Base-by-base conservation (phyloP, 306 rosid genomes). In the Citrullus amarus region DNA sequence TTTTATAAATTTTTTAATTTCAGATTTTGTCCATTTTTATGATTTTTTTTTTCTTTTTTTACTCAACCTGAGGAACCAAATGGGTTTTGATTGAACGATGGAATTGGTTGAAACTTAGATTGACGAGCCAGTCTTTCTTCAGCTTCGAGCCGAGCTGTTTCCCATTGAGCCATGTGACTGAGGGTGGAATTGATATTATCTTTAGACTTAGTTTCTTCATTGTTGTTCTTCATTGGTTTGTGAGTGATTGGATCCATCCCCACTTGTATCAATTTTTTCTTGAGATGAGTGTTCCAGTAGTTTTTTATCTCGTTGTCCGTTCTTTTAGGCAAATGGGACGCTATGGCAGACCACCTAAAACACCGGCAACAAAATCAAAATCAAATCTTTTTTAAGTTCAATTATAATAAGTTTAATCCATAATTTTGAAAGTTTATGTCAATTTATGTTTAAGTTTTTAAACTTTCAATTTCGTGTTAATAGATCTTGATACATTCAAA, bases 151-250 rank as follows among this genome's bases (percentile, higher is more conserved):
- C 98, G 86, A 30, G 98, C 98, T 73, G 97, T 95, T 51, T 95
- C 98, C 98, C 98, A 95, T 67, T 95, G 98, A 72, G 98, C 97
- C 93, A 92, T 95, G 88, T 95, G 98, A 87, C 92, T 89, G 22
- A 95, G 62, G 62, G 62, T 20, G 6, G 62, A 94, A 20, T 90
- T 76, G 96, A 83, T 56, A 20, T 20, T 57, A 5, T 2, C 9
- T 3, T 54, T 95, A 90, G 9, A 90, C 92, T 95, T 95, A 16
- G 84, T 92, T 66, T 89, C 32, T 57, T 57, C 62, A 2, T 57
- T 10, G 3, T 57, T 22, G 12, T 57, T 57, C 62, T 57, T 57
- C 11, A 4, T 91, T n/a, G 98, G 92, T 80, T 92, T 95, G 96
- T 95, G 98, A n/a, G 97, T 95, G 28, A 92, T 83, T 0, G 98